Conservation (phyloP, 2,329 filamentous ascomycete species). For the Grosmannia penicillata region DNA sequence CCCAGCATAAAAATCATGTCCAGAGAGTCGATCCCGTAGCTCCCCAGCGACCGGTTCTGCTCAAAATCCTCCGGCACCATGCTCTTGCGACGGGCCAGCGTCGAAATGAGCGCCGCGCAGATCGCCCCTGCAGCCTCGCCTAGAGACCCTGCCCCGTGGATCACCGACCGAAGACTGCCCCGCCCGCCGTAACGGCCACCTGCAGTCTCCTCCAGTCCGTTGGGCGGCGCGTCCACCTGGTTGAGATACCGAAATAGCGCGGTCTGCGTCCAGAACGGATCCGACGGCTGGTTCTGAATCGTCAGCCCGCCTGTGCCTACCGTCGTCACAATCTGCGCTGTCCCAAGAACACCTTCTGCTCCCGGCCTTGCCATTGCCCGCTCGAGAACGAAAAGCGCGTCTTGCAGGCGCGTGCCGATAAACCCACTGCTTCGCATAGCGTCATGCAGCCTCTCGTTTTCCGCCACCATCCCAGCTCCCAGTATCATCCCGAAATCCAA, state of each 20-base stretch:
- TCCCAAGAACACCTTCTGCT: slow-evolving; percentile 17
- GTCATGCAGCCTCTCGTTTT: slow-evolving; percentile 30
- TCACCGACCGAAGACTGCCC: not conserved
- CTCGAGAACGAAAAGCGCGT: slow-evolving; percentile 31
- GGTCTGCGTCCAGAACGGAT: slow-evolving; percentile 39
- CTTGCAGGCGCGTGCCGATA: slow-evolving; percentile 34
- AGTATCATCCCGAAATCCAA: slow-evolving; percentile 37
- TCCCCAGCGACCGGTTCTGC: slow-evolving; percentile 5
- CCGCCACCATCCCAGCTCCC: slow-evolving; percentile 37
- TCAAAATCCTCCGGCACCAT: slow-evolving; percentile 10
- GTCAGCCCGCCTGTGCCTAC: slow-evolving; percentile 40
- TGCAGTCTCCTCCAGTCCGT: not conserved
- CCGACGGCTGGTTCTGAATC: slow-evolving; percentile 32
- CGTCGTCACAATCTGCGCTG: slow-evolving; percentile 34
- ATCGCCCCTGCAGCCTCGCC: slow-evolving; percentile 4
- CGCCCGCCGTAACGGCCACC: not conserved
- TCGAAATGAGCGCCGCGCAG: slow-evolving; percentile 6
- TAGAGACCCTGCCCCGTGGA: not conserved
- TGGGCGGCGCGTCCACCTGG: slow-evolving; percentile 27
- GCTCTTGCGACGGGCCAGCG: slow-evolving; percentile 10
- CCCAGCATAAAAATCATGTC: slow-evolving; percentile 11
- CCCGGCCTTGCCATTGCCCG: slow-evolving; percentile 27
- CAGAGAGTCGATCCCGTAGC: slow-evolving; percentile 14
- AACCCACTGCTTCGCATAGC: slow-evolving; percentile 36
- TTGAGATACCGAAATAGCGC: slow-evolving; percentile 33